Conservation (phyloP, 2,329 filamentous ascomycete species). For the Lithohypha guttulata region DNA sequence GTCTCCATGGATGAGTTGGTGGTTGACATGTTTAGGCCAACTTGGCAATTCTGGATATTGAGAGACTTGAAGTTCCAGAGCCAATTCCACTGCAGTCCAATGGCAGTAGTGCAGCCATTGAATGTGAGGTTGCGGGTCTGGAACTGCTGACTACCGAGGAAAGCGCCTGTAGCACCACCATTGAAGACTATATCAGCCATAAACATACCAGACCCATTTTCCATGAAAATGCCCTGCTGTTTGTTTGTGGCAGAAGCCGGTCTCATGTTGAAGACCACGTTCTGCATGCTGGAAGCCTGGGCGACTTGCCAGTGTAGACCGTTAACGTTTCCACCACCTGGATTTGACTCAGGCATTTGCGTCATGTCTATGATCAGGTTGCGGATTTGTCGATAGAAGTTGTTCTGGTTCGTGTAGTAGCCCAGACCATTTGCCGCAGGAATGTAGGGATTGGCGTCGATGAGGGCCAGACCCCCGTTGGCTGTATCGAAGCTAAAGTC, state of each 20-base stretch:
- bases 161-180: constrained; percentile 66
- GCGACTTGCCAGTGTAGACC: constrained; percentile 79
- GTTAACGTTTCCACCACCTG: constrained; percentile 40
- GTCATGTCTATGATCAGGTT: constrained; percentile 73
- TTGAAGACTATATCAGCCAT: constrained; percentile 77
- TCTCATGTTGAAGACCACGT: constrained; percentile 71
- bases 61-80: constrained; percentile 70
- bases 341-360: constrained; percentile 40
- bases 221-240: constrained; percentile 72
- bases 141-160: constrained; percentile 79
- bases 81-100: constrained; percentile 92
- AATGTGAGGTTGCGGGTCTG: constrained; percentile 74
- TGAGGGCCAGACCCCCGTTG: constrained; percentile 71
- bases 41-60: constrained; percentile 59
- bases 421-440: constrained; percentile 46
- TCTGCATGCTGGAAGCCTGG: constrained; percentile 71
- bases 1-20: constrained; percentile 50
- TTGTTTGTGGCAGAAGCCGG: constrained; percentile 55
- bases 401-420: constrained; percentile 70
- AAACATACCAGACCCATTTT: constrained; percentile 71
- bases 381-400: constrained; percentile 74
- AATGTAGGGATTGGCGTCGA: constrained; percentile 80
- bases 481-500: constrained; percentile 47
- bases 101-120: constrained; percentile 69
- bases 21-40: constrained; percentile 70